Evolutionary conservation across 2,329 filamentous ascomycete species (phyloP), one percentile per base, ranked within the genome.

Genomic region (Ophiosphaerella korrae): DNA sequence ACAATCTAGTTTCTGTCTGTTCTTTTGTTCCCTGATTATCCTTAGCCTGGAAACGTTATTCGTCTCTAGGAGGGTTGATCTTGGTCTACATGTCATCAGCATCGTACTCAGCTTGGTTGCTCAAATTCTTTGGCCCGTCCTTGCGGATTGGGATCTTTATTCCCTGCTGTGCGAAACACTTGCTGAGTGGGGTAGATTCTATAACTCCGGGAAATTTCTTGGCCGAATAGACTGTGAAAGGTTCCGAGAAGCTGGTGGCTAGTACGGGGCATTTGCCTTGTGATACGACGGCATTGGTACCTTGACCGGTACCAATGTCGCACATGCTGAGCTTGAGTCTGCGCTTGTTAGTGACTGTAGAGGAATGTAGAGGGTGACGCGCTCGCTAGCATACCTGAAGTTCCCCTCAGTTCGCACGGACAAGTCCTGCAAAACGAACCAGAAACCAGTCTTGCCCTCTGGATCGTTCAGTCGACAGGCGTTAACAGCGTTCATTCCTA

Each of bases 191-290:
- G 0, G 94, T 99, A 73, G 89, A 95, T 72, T 97, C 93, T 50
- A 96, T 96, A 1, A 99, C 94, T 35, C 94, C 94, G 0, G 94
- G 94, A 74, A 99, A 99, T 68, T 97, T 97, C 82, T 99, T 99
- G 41, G 94, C 94, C 2, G 90, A 96, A 75, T 88, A 97, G 26
- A 99, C 94, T 46, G 91, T 90, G 79, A 99, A 97, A 2, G 86
- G 82, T 4, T 96, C 89, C 41, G 90, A 95, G 75, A 93, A 97
- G 63, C 86, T 88, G 7, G 87, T 88, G 1, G 93, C 92, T 14
- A 97, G 82, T 11, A 97, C 88, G 0, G 90, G 90, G 0, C 90
- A 89, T 56, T 86, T 87, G 48, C 87, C 88, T 33, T 84, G 87
- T 72, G 92, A 94, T 50, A 96, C 77, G 53, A 95, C 77, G 3